Base-by-base conservation (phyloP, 108 stramenopile species). In the Cyclotella baltica region DNA sequence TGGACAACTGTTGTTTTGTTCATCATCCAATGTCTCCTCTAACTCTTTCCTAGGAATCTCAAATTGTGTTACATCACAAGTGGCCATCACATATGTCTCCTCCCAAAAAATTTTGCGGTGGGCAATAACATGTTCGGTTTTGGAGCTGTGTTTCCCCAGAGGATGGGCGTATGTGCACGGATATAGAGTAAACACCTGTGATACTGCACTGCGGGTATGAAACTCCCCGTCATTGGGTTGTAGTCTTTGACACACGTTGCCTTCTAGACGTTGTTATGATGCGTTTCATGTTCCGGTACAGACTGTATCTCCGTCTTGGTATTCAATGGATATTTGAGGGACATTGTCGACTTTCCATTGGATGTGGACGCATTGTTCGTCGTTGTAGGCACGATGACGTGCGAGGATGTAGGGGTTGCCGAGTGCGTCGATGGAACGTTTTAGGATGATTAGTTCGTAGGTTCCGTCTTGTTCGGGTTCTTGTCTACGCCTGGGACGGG, bases 141-240 rank as follows among this genome's bases (percentile, higher is more conserved):
- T 51, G 25, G 16, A 6, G 20, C 51, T 62, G 25, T 62, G 29
- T 47, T 48, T 73, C 37, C 57, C 72, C 1, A 22, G 2, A 22
- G 53, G 67, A 53, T 40, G 55, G 15, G 20, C 10, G 40, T 31
- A 1, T 11, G 72, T 73, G 57, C 73, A 74, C 16, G 80, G 80
- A 70, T 74, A 56, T 5, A 81, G 20, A 2, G 73, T 75, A 50
- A 81, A 81, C 0, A 81, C 80, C 63, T 81, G 80, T 23, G 73
- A 64, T 31, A 68, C 73, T 30, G 59, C 47, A 74, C 72, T 58
- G n/a, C 80, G 66, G 19, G 78, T 19, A 52, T 64, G 53, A 38
- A 74, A 81, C 2, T 56, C 73, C 0, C 73, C 73, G 56, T 70
- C 68, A 38, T 81, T 81, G 10, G 43, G 51, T n/a, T 64, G 67